Evolutionary conservation across 352 stramenopile genomes (phyloP), one percentile per base, ranked within the genome.

Genomic region (Phytophthora agathidicida): DNA sequence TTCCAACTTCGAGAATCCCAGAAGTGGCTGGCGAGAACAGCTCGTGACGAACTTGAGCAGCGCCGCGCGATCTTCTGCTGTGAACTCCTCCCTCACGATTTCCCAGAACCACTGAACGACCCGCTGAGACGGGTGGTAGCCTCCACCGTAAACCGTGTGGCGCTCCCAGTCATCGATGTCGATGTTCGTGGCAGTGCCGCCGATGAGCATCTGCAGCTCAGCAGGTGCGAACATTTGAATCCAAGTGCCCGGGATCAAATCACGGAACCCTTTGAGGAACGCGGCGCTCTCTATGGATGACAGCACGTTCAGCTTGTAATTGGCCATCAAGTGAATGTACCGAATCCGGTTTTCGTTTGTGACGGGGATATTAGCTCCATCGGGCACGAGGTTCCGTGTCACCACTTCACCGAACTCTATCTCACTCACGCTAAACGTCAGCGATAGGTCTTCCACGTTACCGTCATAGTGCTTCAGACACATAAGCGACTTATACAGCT

Each of bases 21-120:
- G 71, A 16, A 98, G 83, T 11, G 97, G 97, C 46, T 96, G 92
- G 8, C 97, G 78, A 63, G 84, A 91, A 35, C 82, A 89, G 35
- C 84, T 97, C 8, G 97, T 99, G 38, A 98, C 96, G 74, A 99
- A 99, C 57, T 97, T 90, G 23, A 99, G 84, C 38, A 99, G 63
- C 30, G 88, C 83, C 2, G 86, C 88, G 37, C 91, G 86, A 45
- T 99, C 89, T 22, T 94, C 89, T 7, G 59, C 48, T 22, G 55
- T 81, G 30, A 99, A 88, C 11, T 93, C 84, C 17, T 80, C 38
- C 8, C 67, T 46, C 4, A 94, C 78, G 17, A 94, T 73, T 9
- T 89, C 78, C 84, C 82, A 94, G 42, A 94, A 92, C 84, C 82
- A 92, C 48, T 87, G 73, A 16, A 94, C 83, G 5, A 73, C 43